Base-by-base conservation (phyloP, 2,329 filamentous ascomycete genomes). In the Alternaria sp. region DNA sequence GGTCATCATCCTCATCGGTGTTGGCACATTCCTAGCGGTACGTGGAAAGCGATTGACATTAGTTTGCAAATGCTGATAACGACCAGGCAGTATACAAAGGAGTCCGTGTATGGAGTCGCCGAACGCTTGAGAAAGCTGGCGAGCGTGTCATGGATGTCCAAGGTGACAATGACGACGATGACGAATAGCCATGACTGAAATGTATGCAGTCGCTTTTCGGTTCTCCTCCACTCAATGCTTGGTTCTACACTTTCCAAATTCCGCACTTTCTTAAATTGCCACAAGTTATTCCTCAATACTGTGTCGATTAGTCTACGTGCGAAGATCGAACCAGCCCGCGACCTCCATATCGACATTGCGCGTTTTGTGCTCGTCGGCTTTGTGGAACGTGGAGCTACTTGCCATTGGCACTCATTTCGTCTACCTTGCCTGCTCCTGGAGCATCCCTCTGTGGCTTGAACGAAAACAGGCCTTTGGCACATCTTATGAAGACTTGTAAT, bases 221-320 rank as follows among this genome's bases (percentile, higher is more conserved):
- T 40, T 45, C 13, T 12, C 25, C 32, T 44, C n/a, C 52, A 28
- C 52, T 54, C 21, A 44, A 43, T n/a, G n/a, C 11, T 54, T 26
- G 23, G 23, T 44, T 25, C 23, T 19, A 21, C 4, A 25, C 15
- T 45, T 61, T 43, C 43, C 25, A 55, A 43, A 45, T 57, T 68
- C 79, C 91, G 93, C 93, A 95, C 91, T 91, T 92, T 91, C 91
- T 97, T 97, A 91, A 97, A 93, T 96, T 97, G 92, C 88, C 93
- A 93, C 87, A 87, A 89, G 83, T 74, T 74, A 69, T 70, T 75
- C 66, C 66, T 86, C 91, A 87, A 87, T 95, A 90, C 89, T 88
- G 88, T 93, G 92, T 89, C 91, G 90, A 96, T 94, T 90, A 96
- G 93, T 97, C 93, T 77, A 92, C 90, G 91, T 96, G 93, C 93